Conservation (phyloP, 208 protist species). For the Trypanosoma congolense region DNA sequence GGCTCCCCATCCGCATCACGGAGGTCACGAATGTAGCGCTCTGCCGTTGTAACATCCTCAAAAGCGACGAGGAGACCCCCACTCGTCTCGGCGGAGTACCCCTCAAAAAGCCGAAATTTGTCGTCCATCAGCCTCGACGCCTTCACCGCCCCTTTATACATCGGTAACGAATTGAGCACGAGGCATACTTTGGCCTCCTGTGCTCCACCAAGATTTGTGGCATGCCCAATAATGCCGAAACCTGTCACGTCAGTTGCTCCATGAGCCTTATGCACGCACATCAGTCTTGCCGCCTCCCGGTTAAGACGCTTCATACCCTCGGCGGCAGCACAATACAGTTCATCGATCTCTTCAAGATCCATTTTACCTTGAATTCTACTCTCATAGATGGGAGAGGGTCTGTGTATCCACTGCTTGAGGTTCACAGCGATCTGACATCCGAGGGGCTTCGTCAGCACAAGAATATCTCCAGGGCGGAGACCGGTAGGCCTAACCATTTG, state of each 20-base stretch:
- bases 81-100: slow-evolving; percentile 92
- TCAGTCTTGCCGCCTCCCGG: slow-evolving; percentile 74
- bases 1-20: slow-evolving; percentile 58
- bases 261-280: slow-evolving; percentile 84
- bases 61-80: slow-evolving; percentile 92
- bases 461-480: slow-evolving; percentile 79
- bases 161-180: slow-evolving; percentile 81
- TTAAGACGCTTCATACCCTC: slow-evolving; percentile 92
- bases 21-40: slow-evolving; percentile 67
- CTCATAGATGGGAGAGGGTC: slow-evolving; percentile 62
- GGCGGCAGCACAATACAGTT: slow-evolving; percentile 68
- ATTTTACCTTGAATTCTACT: slow-evolving; percentile 58
- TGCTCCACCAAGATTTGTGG: slow-evolving; percentile 86
- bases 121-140: slow-evolving; percentile 73
- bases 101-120: slow-evolving; percentile 87
- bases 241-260: slow-evolving; percentile 95
- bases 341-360: slow-evolving; percentile 55
- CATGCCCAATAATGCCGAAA: slow-evolving; percentile 96
- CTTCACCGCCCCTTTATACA: slow-evolving; percentile 77
- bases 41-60: slow-evolving; percentile 35
- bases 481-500: slow-evolving; percentile 89
- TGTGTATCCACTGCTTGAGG: slow-evolving; percentile 89
- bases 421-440: slow-evolving; percentile 93
- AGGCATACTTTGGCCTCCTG: slow-evolving; percentile 60
- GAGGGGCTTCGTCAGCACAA: slow-evolving; percentile 96